phyloP scores from a whole-genome alignment of 2,329 filamentous ascomycete species.

The Hypoxylon sp. region DNA sequence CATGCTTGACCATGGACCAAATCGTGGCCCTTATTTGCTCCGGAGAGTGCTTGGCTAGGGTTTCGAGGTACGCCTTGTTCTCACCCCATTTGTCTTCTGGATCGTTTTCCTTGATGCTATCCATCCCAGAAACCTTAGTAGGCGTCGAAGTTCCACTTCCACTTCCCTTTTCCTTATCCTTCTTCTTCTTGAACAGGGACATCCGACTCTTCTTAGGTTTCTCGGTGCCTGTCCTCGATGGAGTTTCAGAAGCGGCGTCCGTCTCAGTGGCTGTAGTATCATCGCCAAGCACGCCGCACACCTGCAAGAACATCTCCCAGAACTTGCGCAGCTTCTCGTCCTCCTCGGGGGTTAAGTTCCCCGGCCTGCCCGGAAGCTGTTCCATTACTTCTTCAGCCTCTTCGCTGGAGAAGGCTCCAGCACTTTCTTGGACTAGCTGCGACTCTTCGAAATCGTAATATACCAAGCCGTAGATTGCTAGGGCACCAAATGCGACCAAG shows the following conservation, averaged over 20 bases:
- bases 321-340: conserved; percentile 90
- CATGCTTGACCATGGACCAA: conserved; percentile 96
- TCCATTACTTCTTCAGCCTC: conserved; percentile 48
- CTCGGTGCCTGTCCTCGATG: conserved; percentile 54
- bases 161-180: conserved; percentile 68
- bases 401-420: conserved; percentile 21
- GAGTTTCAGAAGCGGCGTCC: conserved; percentile 52
- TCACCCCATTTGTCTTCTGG: conserved; percentile 94
- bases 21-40: conserved; percentile 85
- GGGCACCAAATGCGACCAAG: conserved; percentile 42
- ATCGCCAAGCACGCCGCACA: conserved; percentile 74
- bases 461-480: conserved; percentile 43
- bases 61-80: conserved; percentile 86
- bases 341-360: conserved; percentile 90
- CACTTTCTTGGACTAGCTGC: conserved; percentile 16
- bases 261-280: conserved; percentile 52
- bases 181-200: conserved; percentile 75
- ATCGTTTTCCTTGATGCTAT: conserved; percentile 62
- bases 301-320: conserved; percentile 82
- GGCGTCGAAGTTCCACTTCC: conserved; percentile 53
- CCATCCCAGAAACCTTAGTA: conserved; percentile 57
- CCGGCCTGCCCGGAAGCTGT: conserved; percentile 78
- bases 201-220: conserved; percentile 84
- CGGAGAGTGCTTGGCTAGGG: conserved; percentile 81
- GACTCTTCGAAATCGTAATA: conserved; percentile 12